Evolutionary conservation across 345 rosid species (phyloP).

Genomic region (Brassica rapa): DNA sequence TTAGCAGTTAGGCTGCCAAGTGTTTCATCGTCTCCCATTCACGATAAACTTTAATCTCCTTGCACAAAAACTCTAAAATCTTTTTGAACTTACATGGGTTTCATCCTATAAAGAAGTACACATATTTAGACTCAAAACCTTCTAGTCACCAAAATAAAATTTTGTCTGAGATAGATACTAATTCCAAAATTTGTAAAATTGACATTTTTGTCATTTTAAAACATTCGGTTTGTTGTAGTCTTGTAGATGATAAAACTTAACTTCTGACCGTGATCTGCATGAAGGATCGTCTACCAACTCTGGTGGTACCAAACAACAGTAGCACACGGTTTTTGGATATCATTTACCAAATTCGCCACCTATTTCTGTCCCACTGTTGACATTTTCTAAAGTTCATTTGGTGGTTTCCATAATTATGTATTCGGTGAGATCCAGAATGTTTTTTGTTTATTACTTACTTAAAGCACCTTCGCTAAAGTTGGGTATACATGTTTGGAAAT

Average conservation of each 20-base stretch:
- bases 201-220: neutral
- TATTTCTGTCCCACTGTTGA: neutral
- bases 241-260: neutral
- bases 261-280: neutral
- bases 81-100: too few species aligned
- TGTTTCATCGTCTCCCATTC: neutral
- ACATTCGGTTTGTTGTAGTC: neutral
- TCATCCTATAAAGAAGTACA: too few species aligned
- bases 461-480: neutral
- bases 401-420: conserved; percentile 11
- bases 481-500: conserved; percentile 8
- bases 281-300: neutral
- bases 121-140: neutral
- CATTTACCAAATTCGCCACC: neutral
- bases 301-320: neutral
- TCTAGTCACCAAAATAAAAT: neutral
- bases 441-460: neutral
- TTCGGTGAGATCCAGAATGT: neutral
- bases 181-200: neutral
- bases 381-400: neutral
- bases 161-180: too few species aligned
- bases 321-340: neutral
- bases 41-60: too few species aligned
- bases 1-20: neutral
- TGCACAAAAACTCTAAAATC: neutral